A percentile compares a stretch with the other conserved stretches of the same genome.
These are phyloP conservation scores for Cerrena zonata DNA, from an alignment of 1,284 basidiomycete species.

Conservation along the genomic window DNA sequence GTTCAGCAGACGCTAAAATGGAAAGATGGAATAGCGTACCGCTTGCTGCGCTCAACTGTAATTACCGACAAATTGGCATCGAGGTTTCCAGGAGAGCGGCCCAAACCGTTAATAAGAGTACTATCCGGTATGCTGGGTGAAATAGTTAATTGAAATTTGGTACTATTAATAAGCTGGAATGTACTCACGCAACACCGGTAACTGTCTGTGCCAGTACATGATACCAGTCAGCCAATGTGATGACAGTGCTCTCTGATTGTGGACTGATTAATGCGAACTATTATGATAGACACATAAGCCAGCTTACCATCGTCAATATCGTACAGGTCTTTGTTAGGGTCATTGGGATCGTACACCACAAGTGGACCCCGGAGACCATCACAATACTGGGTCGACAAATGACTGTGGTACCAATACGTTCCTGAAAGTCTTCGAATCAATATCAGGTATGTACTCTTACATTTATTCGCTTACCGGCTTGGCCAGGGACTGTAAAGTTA, in stretches of 20 bases:
- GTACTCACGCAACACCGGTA: slow-evolving; percentile 12
- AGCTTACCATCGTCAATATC: slow-evolving; percentile 37
- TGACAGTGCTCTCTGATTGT: slow-evolving; percentile 17
- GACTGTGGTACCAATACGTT: slow-evolving; percentile 22
- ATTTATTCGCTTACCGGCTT: slow-evolving; percentile 23
- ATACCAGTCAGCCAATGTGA: slow-evolving; percentile 24
- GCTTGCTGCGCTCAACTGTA: slow-evolving; percentile 26
- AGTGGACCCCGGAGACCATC: slow-evolving; percentile 33
- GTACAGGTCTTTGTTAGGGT: slow-evolving; percentile 34
- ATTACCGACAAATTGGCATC: slow-evolving; percentile 26
- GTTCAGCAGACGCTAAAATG: background rate
- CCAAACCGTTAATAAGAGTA: slow-evolving; percentile 49
- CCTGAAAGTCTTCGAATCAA: slow-evolving; percentile 8
- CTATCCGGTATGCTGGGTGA: slow-evolving; percentile 18
- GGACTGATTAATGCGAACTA: background rate
- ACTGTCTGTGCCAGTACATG: slow-evolving; percentile 14
- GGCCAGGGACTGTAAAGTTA: slow-evolving; percentile 27
- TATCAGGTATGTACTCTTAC: background rate
- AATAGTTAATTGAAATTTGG: slow-evolving; percentile 11
- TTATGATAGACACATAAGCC: background rate
- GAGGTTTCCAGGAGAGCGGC: slow-evolving; percentile 24
- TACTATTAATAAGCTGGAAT: background rate
- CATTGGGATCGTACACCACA: slow-evolving; percentile 37
- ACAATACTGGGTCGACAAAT: slow-evolving; percentile 26
- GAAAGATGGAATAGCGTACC: slow-evolving; percentile 17